Evolutionary conservation across 2,329 filamentous ascomycete species (phyloP).

Genomic region (Sclerotinia spermophila): DNA sequence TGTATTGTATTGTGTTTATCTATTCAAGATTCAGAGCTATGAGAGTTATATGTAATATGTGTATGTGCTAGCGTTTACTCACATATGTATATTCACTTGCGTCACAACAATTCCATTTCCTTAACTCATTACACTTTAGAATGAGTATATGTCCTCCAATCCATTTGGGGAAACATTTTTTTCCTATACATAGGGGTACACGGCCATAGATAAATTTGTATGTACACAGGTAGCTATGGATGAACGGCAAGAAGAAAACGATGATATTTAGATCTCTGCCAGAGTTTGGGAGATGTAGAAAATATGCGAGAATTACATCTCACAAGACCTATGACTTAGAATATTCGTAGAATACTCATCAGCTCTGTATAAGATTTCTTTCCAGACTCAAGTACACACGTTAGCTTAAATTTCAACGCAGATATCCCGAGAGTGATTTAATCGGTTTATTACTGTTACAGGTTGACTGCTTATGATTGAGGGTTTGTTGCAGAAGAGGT

Average conservation of each 20-base stretch:
- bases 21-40: too few species aligned
- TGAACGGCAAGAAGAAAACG: neutral
- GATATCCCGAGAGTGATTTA: neutral
- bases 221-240: neutral
- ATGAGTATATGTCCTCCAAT: neutral
- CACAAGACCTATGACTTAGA: neutral
- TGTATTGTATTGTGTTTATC: too few species aligned
- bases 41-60: too few species aligned
- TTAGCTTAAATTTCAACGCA: neutral
- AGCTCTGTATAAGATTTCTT: neutral
- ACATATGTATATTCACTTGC: too few species aligned
- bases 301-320: neutral
- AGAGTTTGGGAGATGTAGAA: neutral
- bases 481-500: neutral
- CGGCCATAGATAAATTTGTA: neutral
- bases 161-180: fast-evolving
- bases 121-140: neutral
- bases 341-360: neutral
- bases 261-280: neutral
- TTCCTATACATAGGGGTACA: neutral
- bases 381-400: fast-evolving
- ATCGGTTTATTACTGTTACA: too few species aligned
- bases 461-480: too few species aligned
- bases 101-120: too few species aligned
- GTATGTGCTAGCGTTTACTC: too few species aligned